These are phyloP conservation scores for Nicotiana undulata DNA, from an alignment of 257 asterid genomes.

Conservation along the genomic window DNA sequence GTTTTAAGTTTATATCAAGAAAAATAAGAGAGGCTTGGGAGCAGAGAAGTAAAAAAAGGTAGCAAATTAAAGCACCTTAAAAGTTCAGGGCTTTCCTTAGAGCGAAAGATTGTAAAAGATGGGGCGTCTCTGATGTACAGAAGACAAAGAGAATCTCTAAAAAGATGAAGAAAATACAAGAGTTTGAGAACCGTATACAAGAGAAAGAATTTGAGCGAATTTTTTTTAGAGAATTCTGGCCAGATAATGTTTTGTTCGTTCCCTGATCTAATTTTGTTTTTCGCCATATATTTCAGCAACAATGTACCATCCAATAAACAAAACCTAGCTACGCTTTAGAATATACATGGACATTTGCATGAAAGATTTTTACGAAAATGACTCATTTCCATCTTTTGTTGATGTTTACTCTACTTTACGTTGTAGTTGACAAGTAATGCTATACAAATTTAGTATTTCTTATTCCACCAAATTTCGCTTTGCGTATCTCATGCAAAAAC, in stretches of 20 bases:
- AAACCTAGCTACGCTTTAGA: neutral
- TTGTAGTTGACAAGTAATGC: neutral
- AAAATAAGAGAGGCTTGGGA: constrained; percentile 79
- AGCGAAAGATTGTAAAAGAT: neutral
- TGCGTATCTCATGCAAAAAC: too few species aligned
- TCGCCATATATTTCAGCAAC: too few species aligned
- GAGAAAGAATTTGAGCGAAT: constrained; percentile 75
- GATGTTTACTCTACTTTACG: neutral
- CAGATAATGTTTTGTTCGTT: constrained; percentile 61
- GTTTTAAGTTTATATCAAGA: constrained; percentile 41
- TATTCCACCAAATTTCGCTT: too few species aligned
- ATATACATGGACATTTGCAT: neutral
- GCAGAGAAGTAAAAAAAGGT: constrained; percentile 55
- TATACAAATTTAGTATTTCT: too few species aligned
- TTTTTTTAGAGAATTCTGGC: constrained; percentile 86
- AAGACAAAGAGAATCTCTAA: constrained; percentile 43
- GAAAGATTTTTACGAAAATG: neutral
- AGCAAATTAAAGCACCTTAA: constrained; percentile 16
- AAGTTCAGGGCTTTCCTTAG: constrained; percentile 3
- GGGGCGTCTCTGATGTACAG: constrained; percentile 16
- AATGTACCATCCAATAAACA: neutral
- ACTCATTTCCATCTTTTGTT: neutral
- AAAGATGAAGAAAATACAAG: constrained; percentile 62
- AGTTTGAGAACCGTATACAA: constrained; percentile 55
- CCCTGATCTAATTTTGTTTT: neutral